Percentiles rank a stretch among this genome's conserved stretches.
Evolutionary conservation across 192 early-diverging fungal species (phyloP).

Genomic region (Diversispora epigaea): DNA sequence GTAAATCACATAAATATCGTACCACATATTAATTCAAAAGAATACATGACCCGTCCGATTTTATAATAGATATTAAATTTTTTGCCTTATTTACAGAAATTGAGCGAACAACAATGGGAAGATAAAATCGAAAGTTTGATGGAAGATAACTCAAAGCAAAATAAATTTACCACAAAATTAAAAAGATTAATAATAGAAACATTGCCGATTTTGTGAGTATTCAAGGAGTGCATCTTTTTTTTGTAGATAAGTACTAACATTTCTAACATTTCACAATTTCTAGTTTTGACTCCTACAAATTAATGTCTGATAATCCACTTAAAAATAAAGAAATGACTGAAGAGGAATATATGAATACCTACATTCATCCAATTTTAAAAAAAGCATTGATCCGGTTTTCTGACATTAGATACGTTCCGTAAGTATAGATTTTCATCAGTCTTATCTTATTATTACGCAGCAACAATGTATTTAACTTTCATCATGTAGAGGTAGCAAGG

Average conservation of each 20-base stretch:
- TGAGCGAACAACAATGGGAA: slow-evolving; percentile 21
- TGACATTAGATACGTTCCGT: slow-evolving; percentile 8
- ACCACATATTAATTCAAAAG: no score
- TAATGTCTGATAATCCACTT: slow-evolving; percentile 14
- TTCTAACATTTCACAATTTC: slow-evolving; percentile 12
- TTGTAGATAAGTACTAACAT: no score
- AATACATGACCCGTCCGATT: not conserved
- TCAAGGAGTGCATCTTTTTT: not conserved
- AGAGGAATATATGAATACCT: slow-evolving; percentile 29
- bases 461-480: not conserved
- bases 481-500: slow-evolving; percentile 13
- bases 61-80: slow-evolving; percentile 12
- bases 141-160: not conserved
- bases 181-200: slow-evolving; percentile 28
- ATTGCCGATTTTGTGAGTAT: slow-evolving; percentile 30
- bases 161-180: slow-evolving; percentile 13
- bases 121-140: slow-evolving; percentile 21
- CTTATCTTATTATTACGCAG: no score
- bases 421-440: slow-evolving; percentile 16
- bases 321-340: slow-evolving; percentile 17
- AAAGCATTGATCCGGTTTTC: slow-evolving; percentile 22
- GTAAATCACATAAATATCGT: no score
- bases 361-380: slow-evolving; percentile 27
- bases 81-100: slow-evolving; percentile 20
- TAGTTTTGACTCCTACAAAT: slow-evolving; percentile 24